phyloP scores from a whole-genome alignment of 108 stramenopile species.

The Epipyxis sp. region DNA sequence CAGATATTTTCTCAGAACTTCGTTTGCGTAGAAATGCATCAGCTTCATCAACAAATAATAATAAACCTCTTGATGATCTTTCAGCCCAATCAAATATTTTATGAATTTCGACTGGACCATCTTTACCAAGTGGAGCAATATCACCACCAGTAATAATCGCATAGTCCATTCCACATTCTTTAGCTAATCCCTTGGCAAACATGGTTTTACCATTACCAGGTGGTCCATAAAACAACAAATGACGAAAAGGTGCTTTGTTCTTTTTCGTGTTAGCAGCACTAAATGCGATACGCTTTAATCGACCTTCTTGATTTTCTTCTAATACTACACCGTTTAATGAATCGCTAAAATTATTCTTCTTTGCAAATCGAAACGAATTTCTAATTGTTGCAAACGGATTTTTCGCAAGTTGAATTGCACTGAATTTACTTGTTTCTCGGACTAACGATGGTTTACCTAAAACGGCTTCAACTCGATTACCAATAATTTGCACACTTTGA shows the following conservation, averaged over 20 bases:
- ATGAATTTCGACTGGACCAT: slow-evolving; percentile 98
- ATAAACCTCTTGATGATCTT: slow-evolving; percentile 81
- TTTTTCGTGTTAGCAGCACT: slow-evolving; percentile 93
- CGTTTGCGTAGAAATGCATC: slow-evolving; percentile 95
- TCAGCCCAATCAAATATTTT: slow-evolving; percentile 98
- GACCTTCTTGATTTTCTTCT: slow-evolving; percentile 69
- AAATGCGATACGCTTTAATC: slow-evolving; percentile 81
- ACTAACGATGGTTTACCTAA: slow-evolving; percentile 91
- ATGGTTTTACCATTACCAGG: slow-evolving; percentile 99
- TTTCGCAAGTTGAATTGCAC: slow-evolving; percentile 39
- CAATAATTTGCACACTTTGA: slow-evolving; percentile 58
- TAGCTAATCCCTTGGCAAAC: slow-evolving; percentile 90
- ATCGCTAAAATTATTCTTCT: slow-evolving; percentile 50
- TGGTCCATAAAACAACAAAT: slow-evolving; percentile 94
- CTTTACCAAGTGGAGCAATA: slow-evolving; percentile 93
- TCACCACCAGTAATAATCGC: slow-evolving; percentile 98
- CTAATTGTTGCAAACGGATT: slow-evolving; percentile 43
- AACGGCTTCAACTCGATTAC: slow-evolving; percentile 84
- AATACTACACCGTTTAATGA: slow-evolving; percentile 91
- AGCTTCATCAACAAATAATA: slow-evolving; percentile 98
- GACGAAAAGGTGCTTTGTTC: slow-evolving; percentile 96
- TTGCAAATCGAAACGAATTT: slow-evolving; percentile 33
- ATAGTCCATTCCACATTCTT: slow-evolving; percentile 93
- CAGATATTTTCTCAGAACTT: slow-evolving; percentile 78
- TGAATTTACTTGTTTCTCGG: neutral